Conservation (phyloP, 305 asterid species). For the Plantago lanceolata region DNA sequence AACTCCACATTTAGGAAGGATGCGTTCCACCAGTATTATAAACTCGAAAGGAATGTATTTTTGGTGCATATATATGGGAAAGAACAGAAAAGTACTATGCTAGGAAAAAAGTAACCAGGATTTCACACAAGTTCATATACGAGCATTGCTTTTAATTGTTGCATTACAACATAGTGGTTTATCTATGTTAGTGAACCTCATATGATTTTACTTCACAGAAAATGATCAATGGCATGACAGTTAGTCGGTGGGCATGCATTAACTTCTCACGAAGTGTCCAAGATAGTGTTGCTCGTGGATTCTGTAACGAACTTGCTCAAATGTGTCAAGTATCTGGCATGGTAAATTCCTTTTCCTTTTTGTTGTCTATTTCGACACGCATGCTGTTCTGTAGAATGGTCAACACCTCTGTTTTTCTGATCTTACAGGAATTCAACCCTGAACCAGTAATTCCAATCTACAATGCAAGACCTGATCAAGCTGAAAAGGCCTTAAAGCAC, state of each 20-base stretch:
- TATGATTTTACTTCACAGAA: conserved; percentile 47
- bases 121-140: too few species aligned
- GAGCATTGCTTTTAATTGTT: neutral
- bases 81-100: neutral
- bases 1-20: too few species aligned
- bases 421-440: conserved; percentile 66
- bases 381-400: neutral
- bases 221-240: conserved; percentile 98
- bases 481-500: conserved; percentile 87
- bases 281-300: conserved; percentile 95
- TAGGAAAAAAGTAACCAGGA: neutral
- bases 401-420: conserved; percentile 15
- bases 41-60: too few species aligned
- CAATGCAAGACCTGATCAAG: conserved; percentile 87
- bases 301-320: conserved; percentile 83
- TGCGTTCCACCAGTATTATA: too few species aligned
- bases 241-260: conserved; percentile 91
- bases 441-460: conserved; percentile 87
- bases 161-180: conserved; percentile 6
- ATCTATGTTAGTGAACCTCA: neutral
- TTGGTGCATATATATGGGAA: neutral
- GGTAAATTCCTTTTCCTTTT: conserved; percentile 38
- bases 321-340: conserved; percentile 99
- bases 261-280: conserved; percentile 94
- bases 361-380: neutral